Evolutionary conservation across 2,329 filamentous ascomycete species (phyloP).

Genomic region (Hortaea werneckii): DNA sequence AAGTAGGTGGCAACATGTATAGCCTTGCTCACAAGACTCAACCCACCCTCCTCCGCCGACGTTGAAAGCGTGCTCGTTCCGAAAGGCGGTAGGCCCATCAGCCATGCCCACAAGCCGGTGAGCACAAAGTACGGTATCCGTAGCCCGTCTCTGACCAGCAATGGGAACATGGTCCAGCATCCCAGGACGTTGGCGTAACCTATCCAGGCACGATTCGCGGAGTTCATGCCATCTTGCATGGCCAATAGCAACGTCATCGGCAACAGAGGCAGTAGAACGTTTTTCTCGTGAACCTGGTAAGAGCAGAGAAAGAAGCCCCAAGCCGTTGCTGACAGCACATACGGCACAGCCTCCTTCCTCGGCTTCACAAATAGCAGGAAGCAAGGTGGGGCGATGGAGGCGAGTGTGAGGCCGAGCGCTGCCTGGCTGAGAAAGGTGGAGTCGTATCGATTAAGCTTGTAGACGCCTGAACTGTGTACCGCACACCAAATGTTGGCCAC

Average conservation of each 20-base stretch:
- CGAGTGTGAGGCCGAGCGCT: constrained; percentile 64
- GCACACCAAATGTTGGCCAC: constrained; percentile 98
- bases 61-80: constrained; percentile 54
- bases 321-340: constrained; percentile 70
- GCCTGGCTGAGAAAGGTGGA: constrained; percentile 61
- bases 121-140: constrained; percentile 76
- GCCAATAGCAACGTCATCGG: constrained; percentile 86
- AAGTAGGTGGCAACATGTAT: constrained; percentile 69
- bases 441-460: constrained; percentile 75
- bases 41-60: constrained; percentile 12
- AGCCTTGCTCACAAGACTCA: constrained; percentile 40
- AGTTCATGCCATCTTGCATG: constrained; percentile 64
- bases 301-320: constrained; percentile 98
- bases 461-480: constrained; percentile 59
- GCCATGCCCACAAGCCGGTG: constrained; percentile 79
- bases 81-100: constrained; percentile 75
- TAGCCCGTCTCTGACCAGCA: constrained; percentile 76
- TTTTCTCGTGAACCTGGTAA: constrained; percentile 98
- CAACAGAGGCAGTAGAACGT: constrained; percentile 79
- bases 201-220: constrained; percentile 75
- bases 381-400: constrained; percentile 69
- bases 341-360: constrained; percentile 63
- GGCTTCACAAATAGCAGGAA: constrained; percentile 70
- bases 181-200: constrained; percentile 90
- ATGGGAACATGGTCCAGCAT: constrained; percentile 86